Evolutionary conservation across 2,329 filamentous ascomycete species (phyloP), one percentile per base, ranked within the genome.

Genomic region (Aspergillus sp.): DNA sequence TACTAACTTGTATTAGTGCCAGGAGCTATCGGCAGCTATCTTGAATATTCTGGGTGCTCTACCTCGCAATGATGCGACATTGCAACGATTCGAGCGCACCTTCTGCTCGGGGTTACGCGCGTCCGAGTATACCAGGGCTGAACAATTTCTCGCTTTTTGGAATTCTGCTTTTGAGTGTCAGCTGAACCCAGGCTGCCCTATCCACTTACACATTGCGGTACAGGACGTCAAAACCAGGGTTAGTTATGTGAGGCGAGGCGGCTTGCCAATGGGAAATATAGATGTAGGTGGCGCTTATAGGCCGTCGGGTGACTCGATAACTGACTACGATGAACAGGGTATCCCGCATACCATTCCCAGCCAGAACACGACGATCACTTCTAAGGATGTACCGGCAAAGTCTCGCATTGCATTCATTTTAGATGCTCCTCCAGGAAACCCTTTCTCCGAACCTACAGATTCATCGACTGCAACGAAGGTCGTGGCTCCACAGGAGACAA

Each of bases 161-260:
- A 93, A 93, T 67, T 73, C 77, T 0, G 84, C 88, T 0, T 92
- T 92, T 70, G 87, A 87, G 22, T 78, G 84, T 17, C 82, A 85
- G 45, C 80, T 85, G 3, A 77, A 79, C 5, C 71, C 92, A 1
- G 77, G 85, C 25, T 94, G 91, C 74, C 90, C 92, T 0, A 76
- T 84, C 11, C 80, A 80, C 31, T 80, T 97, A 5, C 87, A 87
- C 68, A 76, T 81, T 2, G 84, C 88, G 1, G 79, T 97, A 38
- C 80, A 84, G 28, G 84, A 84, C 17, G 76, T 93, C 13, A 82
- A 83, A n/a, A 77, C 83, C 1, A 81, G 85, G 56, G 79, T 83
- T 2, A 82, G 85, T 11, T 70, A 88, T 43, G 73, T 76, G 22
- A 69, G 87, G 13, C 84, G 84, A 9, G 79, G 70, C 31, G 80